These are phyloP conservation scores for Pleurotus citrinopileatus DNA, from an alignment of 768 basidiomycete species.

Conservation along the genomic window DNA sequence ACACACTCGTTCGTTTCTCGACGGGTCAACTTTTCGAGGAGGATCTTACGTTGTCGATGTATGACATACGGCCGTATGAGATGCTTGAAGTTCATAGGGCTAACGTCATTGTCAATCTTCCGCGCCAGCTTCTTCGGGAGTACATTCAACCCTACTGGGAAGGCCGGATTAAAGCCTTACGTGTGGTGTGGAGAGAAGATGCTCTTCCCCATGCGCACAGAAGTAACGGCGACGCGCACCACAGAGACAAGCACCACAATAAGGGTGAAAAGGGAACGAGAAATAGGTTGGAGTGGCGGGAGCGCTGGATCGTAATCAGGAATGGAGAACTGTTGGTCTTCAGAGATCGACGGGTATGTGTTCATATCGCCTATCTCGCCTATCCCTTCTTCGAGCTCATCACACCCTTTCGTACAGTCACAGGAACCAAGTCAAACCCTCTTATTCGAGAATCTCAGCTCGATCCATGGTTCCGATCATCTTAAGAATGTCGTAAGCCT, in stretches of 20 bases:
- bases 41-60: slow-evolving; percentile 54
- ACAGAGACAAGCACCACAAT: slow-evolving; percentile 7
- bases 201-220: not conserved
- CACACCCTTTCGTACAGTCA: slow-evolving; percentile 28
- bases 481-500: slow-evolving; percentile 19
- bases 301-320: slow-evolving; percentile 60
- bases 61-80: slow-evolving; percentile 58
- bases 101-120: slow-evolving; percentile 39
- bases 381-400: slow-evolving; percentile 4
- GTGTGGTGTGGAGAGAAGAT: slow-evolving; percentile 33
- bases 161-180: slow-evolving; percentile 48
- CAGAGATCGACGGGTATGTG: slow-evolving; percentile 49
- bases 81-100: slow-evolving; percentile 65
- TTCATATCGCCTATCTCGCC: too few relatives aligned
- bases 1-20: slow-evolving; percentile 60
- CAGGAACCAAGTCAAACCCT: slow-evolving; percentile 33
- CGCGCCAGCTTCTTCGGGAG: slow-evolving; percentile 23
- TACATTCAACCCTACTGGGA: slow-evolving; percentile 64
- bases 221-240: slow-evolving; percentile 3
- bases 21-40: slow-evolving; percentile 73
- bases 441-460: slow-evolving; percentile 35
- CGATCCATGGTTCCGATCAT: slow-evolving; percentile 43
- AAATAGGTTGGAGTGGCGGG: slow-evolving; percentile 52
- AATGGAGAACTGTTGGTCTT: slow-evolving; percentile 54
- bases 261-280: slow-evolving; percentile 5